Evolutionary conservation across 192 early-diverging fungal species (phyloP).

Genomic region (Coemansia sp.): DNA sequence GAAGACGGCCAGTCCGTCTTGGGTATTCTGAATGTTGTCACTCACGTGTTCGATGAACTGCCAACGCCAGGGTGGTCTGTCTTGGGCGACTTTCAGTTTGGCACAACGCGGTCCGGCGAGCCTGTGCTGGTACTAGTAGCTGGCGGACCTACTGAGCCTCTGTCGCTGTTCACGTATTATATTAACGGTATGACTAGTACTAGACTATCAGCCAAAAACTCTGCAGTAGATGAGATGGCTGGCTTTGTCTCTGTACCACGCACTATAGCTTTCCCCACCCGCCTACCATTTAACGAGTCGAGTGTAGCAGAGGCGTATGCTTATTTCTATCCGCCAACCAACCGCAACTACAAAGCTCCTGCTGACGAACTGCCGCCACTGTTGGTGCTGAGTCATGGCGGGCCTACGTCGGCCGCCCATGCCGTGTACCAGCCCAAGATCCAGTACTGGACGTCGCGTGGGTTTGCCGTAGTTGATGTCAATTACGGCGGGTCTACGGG

Average conservation of each 20-base stretch:
- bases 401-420: conserved; percentile 60
- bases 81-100: conserved; percentile 34
- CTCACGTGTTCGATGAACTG: conserved; percentile 35
- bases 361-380: conserved; percentile 67
- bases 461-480: conserved; percentile 71
- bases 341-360: conserved; percentile 58
- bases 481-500: conserved; percentile 82
- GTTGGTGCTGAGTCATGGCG: conserved; percentile 72
- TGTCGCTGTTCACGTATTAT: conserved; percentile 38
- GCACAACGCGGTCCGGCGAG: conserved; percentile 28
- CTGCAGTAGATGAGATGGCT: neutral
- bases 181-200: conserved; percentile 25
- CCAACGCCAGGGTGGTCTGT: conserved; percentile 43
- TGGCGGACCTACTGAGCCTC: conserved; percentile 32
- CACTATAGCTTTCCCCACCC: conserved; percentile 66
- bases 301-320: conserved; percentile 48
- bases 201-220: neutral
- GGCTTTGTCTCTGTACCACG: conserved; percentile 66
- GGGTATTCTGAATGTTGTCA: conserved; percentile 36
- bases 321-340: conserved; percentile 68
- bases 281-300: conserved; percentile 20
- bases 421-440: conserved; percentile 56
- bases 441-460: conserved; percentile 79
- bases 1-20: conserved; percentile 18
- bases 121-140: conserved; percentile 41